Conservation (phyloP, 495 filamentous ascomycete genomes). For the Penicillium riverlandense region DNA sequence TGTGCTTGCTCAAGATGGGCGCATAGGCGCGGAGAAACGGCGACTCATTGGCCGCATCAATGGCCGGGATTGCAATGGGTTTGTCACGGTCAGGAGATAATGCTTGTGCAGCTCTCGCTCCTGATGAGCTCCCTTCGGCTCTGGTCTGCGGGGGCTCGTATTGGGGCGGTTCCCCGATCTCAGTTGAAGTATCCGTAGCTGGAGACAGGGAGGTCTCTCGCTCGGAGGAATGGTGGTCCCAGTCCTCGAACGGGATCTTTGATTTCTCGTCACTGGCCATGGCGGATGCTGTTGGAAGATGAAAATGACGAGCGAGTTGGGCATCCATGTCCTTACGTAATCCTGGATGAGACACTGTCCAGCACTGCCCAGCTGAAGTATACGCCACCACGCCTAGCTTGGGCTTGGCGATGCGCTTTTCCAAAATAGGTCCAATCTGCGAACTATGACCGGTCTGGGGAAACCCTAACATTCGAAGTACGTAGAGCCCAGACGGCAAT, state of each 20-base stretch:
- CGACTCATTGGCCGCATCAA: constrained; percentile 9
- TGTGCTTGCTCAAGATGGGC: constrained; percentile 13
- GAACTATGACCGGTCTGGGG: too few species aligned
- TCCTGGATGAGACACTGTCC: too few species aligned
- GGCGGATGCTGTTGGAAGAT: background rate
- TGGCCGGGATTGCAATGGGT: constrained; percentile 24
- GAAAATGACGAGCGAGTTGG: too few species aligned
- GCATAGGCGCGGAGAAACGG: constrained; percentile 24
- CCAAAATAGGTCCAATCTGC: too few species aligned
- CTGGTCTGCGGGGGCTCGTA: background rate
- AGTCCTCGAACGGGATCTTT: background rate
- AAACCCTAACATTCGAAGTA: too few species aligned
- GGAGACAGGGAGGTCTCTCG: background rate
- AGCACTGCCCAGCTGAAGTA: too few species aligned
- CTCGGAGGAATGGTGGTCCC: background rate
- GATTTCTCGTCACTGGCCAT: background rate
- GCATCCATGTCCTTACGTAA: too few species aligned
- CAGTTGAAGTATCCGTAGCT: background rate
- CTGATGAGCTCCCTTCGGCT: background rate
- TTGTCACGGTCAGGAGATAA: background rate
- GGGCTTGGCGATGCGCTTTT: too few species aligned
- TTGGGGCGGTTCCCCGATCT: background rate
- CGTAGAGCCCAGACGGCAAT: too few species aligned
- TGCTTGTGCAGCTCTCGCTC: background rate
- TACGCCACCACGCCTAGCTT: too few species aligned